A percentile compares a stretch with the other conserved stretches of the same genome.
phyloP scores from a whole-genome alignment of 257 asterid genomes.

The Verbena officinalis region DNA sequence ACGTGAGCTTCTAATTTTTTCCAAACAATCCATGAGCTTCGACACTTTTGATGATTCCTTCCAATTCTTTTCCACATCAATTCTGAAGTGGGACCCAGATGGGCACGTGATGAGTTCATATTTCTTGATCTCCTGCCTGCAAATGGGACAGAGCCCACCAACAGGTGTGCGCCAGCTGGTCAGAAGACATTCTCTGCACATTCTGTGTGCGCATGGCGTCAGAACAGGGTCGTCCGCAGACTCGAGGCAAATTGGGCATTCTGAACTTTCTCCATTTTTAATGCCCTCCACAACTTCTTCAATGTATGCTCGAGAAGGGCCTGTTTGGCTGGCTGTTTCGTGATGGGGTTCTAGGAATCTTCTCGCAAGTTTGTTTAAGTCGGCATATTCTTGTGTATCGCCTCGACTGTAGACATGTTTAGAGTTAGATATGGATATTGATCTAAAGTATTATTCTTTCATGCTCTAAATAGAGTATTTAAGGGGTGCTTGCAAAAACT shows the following conservation, averaged over 20 bases:
- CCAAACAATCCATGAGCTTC: slow-evolving; percentile 63
- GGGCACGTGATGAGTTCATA: slow-evolving; percentile 74
- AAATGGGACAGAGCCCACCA: slow-evolving; percentile 70
- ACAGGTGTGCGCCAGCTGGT: slow-evolving; percentile 70
- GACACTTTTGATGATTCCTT: slow-evolving; percentile 74
- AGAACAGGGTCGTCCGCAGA: slow-evolving; percentile 83
- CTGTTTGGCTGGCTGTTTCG: slow-evolving; percentile 39
- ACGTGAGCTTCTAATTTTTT: slow-evolving; percentile 36
- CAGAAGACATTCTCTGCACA: slow-evolving; percentile 85
- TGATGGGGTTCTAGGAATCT: slow-evolving; percentile 55
- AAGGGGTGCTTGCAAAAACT: too few species aligned
- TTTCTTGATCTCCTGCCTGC: slow-evolving; percentile 61
- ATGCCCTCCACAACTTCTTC: slow-evolving; percentile 82
- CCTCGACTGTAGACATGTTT: slow-evolving; percentile 55
- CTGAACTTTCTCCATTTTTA: slow-evolving; percentile 56
- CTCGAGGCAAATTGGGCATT: slow-evolving; percentile 90
- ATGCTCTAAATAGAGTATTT: too few species aligned
- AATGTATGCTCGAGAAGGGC: slow-evolving; percentile 65
- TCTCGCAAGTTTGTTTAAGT: slow-evolving; percentile 68
- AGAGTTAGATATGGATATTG: neutral
- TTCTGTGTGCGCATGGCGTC: slow-evolving; percentile 85
- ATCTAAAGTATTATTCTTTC: neutral
- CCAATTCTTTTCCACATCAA: slow-evolving; percentile 75
- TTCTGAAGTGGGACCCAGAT: slow-evolving; percentile 50
- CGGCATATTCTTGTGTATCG: slow-evolving; percentile 62